Evolutionary conservation across 108 stramenopile species (phyloP), one percentile per base, ranked within the genome.

Genomic region (Nitzschia palea): DNA sequence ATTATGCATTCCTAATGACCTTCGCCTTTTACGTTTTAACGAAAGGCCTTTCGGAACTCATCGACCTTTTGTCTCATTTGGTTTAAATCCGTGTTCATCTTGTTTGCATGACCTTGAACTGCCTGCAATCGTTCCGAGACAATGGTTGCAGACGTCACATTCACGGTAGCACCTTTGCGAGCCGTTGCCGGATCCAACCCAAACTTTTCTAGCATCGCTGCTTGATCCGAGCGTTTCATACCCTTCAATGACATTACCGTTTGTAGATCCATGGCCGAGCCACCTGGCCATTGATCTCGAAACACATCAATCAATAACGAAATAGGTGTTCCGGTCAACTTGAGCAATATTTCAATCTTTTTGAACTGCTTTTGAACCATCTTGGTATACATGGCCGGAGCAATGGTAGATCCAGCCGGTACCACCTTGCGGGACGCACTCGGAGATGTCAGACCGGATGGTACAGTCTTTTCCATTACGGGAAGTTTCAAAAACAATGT

Each of bases 291-390:
- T 77, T 97, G 94, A 42, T 83, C 85, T 40, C 80, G 80, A 76
- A 95, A 94, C 35, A 96, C 91, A 32, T 97, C 98, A 59, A 97
- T 82, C 20, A 99, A 81, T 47, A 95, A 62, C 29, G 89, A 89
- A 14, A 65, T 70, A 6, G 98, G 97, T 22, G 97, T 95, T 14
- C 95, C 97, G 2, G 97, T 91, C 47, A 99, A 86, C 77, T 98
- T 99, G 23, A 99, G 88, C 53, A 98, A 77, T 14, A 91, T 89
- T 73, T 99, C 99, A 58, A 98, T 86, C 54, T 91, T 86, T 22
- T 87, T 85, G 74, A 97, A 93, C 64, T 96, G 90, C 62, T 92
- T 91, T 20, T 86, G 91, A 35, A 98, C 92, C 88, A 96, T 91
- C 60, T 97, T 97, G 33, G 83, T 89, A 80, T 98, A 98, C 71